Conservation (phyloP, 202 grass and related monocot species). For the Tripidium arundinaceum region DNA sequence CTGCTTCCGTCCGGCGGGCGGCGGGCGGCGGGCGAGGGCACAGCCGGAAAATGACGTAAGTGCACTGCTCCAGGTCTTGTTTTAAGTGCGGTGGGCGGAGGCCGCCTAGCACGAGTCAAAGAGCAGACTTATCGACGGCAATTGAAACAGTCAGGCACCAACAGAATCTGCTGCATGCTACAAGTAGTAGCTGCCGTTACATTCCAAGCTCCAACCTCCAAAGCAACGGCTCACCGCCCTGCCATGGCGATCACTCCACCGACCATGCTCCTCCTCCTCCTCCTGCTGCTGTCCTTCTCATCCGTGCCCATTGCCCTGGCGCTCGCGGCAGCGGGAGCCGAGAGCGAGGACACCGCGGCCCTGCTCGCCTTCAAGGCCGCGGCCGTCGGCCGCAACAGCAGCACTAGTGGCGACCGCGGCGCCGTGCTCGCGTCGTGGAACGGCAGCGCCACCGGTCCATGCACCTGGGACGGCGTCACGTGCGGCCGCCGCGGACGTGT, state of each 20-base stretch:
- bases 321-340: not conserved
- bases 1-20: too few species aligned
- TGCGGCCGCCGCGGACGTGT: conserved; percentile 5
- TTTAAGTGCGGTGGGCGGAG: not conserved
- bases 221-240: too few species aligned
- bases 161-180: not conserved
- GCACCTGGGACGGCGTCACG: conserved; percentile 38
- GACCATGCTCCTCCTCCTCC: not conserved
- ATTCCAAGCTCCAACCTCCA: not conserved
- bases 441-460: not conserved
- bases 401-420: not conserved
- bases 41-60: too few species aligned
- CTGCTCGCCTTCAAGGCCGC: conserved; percentile 31
- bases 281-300: not conserved
- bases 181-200: not conserved
- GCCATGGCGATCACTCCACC: not conserved
- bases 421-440: conserved; percentile 38
- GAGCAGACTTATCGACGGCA: not conserved
- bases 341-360: not conserved
- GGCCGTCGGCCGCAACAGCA: not conserved
- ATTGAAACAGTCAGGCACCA: not conserved
- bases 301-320: not conserved
- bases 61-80: too few species aligned
- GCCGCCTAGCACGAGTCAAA: not conserved
- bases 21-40: too few species aligned